Percentiles rank a stretch among this genome's conserved stretches.
phyloP scores from a whole-genome alignment of 768 basidiomycete species.

The Mycena polygramma region DNA sequence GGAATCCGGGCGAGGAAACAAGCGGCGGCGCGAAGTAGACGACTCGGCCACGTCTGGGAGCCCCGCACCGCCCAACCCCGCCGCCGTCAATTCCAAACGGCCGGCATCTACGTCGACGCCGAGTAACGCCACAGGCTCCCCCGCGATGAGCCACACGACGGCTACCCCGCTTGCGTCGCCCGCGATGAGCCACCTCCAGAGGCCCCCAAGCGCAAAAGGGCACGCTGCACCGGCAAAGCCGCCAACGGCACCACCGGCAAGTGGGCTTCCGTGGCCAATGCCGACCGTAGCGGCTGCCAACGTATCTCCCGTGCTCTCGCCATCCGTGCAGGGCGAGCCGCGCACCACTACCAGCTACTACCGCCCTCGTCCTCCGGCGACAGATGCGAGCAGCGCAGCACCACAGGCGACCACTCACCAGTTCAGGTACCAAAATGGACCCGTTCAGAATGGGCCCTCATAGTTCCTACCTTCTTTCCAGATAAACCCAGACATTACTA shows the following conservation, averaged over 20 bases:
- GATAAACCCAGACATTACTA: conserved; percentile 6
- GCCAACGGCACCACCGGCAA: conserved; percentile 44
- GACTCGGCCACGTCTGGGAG: conserved; percentile 49
- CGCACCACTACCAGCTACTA: conserved; percentile 63
- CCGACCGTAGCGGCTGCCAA: conserved; percentile 76
- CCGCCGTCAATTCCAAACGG: conserved; percentile 42
- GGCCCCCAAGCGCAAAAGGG: conserved; percentile 44
- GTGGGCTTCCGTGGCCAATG: conserved; percentile 75
- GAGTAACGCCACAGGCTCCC: conserved; percentile 50
- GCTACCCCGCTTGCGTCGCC: conserved; percentile 67
- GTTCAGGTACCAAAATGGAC: conserved; percentile 28
- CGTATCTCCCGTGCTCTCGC: conserved; percentile 65
- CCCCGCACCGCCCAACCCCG: conserved; percentile 50
- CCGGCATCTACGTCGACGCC: conserved; percentile 38
- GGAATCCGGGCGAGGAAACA: conserved; percentile 72
- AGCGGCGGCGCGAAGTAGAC: conserved; percentile 67
- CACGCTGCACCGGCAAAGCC: conserved; percentile 36
- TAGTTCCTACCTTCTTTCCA: neutral
- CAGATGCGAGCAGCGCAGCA: conserved; percentile 13
- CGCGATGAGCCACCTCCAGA: conserved; percentile 61
- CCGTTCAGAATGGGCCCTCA: conserved; percentile 13
- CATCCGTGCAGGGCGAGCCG: conserved; percentile 45
- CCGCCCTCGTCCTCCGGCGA: conserved; percentile 56
- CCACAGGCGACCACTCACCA: conserved; percentile 17
- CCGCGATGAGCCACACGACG: conserved; percentile 52